Evolutionary conservation across 805 yeast species (phyloP).

Genomic region (Wickerhamiella sergipiensis): DNA sequence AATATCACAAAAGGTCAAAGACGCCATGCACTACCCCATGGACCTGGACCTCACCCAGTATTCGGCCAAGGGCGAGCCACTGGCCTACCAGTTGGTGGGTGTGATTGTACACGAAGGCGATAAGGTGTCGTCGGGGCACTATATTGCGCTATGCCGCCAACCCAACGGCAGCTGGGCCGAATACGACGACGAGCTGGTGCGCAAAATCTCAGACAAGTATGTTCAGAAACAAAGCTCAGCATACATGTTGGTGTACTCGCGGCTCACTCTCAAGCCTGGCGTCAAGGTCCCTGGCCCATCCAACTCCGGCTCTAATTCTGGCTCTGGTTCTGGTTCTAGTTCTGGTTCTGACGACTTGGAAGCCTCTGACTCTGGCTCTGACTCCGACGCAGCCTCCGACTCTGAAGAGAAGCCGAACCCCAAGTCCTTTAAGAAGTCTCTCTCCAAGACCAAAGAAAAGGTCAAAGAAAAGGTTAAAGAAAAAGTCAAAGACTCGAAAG

Average conservation of each 20-base stretch:
- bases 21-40: conserved; percentile 69
- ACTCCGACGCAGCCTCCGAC: too few relatives aligned
- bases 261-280: conserved; percentile 22
- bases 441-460: background rate
- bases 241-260: conserved; percentile 74
- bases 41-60: conserved; percentile 58
- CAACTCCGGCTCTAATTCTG: background rate
- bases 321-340: too few relatives aligned
- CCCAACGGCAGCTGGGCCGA: conserved; percentile 89
- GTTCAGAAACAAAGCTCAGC: conserved; percentile 81
- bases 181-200: conserved; percentile 85
- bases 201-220: conserved; percentile 52
- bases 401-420: too few relatives aligned
- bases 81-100: conserved; percentile 56
- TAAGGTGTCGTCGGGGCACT: conserved; percentile 85
- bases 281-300: too few relatives aligned
- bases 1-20: conserved; percentile 65
- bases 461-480: background rate
- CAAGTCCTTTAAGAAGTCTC: too few relatives aligned
- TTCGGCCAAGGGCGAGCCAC: conserved; percentile 26
- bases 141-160: conserved; percentile 78
- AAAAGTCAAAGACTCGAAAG: background rate
- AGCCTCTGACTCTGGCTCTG: too few relatives aligned
- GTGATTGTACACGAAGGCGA: conserved; percentile 94
- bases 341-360: too few relatives aligned